Evolutionary conservation across 345 rosid genomes (phyloP), one percentile per base, ranked within the genome.

Genomic region (Populus davidiana): DNA sequence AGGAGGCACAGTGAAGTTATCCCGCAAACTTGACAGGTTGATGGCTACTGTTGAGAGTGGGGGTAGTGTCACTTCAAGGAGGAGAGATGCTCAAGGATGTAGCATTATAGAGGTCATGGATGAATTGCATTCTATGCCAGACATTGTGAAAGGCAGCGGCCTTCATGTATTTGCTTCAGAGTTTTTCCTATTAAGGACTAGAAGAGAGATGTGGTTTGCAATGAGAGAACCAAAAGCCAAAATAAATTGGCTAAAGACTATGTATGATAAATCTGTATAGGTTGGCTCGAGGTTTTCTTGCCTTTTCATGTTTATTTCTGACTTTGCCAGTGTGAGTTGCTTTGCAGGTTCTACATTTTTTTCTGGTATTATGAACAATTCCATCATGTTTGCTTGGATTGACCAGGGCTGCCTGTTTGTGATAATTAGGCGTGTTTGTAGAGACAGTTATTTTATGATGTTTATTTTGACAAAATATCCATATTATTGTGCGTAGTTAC

Each of bases 101-200:
- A 69, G 71, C 71, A 69, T 69, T 17, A 41, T 41, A 36, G 71
- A 69, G 71, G 71, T 69, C 14, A 36, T 69, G 31, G 71, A n/a
- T 41, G 71, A 69, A 27, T 47, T 69, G 20, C 71, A 69, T 35
- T 69, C 52, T n/a, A 69, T 69, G 29, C 71, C 52, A 69, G 71
- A 69, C 29, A 41, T 69, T 41, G 50, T 39, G 50, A 69, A 69
- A 41, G 52, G 71, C 71, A 69, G 71, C 39, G 71, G 41, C 39
- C 71, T 69, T 41, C 71, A 69, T 69, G 23, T 69, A 69, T 69
- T 69, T 39, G 71, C 71, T 69, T 36, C 71, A 21, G 52, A 69
- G 27, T 21, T 69, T 21, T 69, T 69, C 23, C 43, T 69, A 38
- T 69, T 41, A 41, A 39, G 71, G 52, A 41, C 71, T 36, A 38